phyloP scores from a whole-genome alignment of 306 rosid species.

The Phaseolus lunatus region DNA sequence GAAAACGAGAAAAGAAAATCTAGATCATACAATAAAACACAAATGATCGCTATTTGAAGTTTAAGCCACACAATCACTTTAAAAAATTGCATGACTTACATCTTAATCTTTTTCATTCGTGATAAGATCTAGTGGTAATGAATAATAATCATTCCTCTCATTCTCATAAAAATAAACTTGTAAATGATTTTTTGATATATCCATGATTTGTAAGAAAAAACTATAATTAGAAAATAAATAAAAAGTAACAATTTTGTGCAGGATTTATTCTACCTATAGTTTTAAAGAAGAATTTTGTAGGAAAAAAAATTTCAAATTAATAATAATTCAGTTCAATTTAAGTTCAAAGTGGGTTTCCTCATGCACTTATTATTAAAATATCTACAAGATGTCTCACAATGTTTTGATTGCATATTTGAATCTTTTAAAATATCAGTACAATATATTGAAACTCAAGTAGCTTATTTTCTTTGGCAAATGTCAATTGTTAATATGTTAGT shows the following conservation, averaged over 20 bases:
- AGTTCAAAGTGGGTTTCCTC: background rate
- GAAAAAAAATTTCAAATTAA: background rate
- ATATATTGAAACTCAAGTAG: background rate
- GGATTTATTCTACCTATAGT: background rate
- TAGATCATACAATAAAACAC: background rate
- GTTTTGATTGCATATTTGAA: background rate
- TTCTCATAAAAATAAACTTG: background rate
- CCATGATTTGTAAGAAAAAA: slow-evolving; percentile 1
- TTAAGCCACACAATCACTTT: background rate
- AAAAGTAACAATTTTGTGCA: background rate
- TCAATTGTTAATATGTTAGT: too few relatives aligned
- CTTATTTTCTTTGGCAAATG: too few relatives aligned
- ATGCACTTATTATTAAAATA: background rate
- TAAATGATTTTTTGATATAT: background rate
- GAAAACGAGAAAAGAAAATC: background rate
- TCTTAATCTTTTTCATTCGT: background rate
- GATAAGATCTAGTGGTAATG: background rate
- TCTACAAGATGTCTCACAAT: slow-evolving; percentile 4
- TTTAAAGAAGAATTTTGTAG: slow-evolving; percentile 3
- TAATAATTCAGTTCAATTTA: slow-evolving; percentile 30
- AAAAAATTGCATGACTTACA: background rate
- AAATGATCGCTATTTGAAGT: background rate
- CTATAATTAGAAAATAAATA: background rate
- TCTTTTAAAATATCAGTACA: background rate
- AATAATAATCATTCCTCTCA: background rate